Conservation (phyloP, 176 grass and related monocot genomes). For the Raddia distichophylla region DNA sequence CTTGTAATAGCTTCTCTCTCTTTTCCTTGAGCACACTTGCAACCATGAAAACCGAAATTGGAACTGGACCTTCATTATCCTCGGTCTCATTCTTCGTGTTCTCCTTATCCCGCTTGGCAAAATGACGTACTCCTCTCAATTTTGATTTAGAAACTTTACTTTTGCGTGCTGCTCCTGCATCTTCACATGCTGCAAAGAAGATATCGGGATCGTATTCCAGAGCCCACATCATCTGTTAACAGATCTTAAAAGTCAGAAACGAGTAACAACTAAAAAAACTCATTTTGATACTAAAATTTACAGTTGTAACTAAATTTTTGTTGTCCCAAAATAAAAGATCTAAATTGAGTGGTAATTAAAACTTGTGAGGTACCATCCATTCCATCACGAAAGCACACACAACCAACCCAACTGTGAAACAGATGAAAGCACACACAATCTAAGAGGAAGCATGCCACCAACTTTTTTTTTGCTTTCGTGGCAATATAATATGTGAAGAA, state of each 20-base stretch:
- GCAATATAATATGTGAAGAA: background rate
- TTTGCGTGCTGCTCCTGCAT: constrained; percentile 63
- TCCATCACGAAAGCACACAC: constrained; percentile 1
- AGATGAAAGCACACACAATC: background rate
- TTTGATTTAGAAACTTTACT: constrained; percentile 77
- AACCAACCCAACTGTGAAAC: background rate
- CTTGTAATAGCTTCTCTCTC: constrained; percentile 80
- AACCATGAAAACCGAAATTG: constrained; percentile 99
- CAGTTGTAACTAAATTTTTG: constrained; percentile 1
- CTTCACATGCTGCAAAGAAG: constrained; percentile 81
- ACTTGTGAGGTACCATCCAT: background rate
- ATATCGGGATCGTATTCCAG: constrained; percentile 95
- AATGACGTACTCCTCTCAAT: constrained; percentile 79
- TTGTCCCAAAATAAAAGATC: background rate
- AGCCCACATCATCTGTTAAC: constrained; percentile 98
- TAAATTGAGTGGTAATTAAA: constrained; percentile 4
- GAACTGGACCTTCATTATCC: constrained; percentile 72
- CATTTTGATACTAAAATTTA: constrained; percentile 12
- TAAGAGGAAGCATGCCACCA: constrained; percentile 3
- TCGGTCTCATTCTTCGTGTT: constrained; percentile 65
- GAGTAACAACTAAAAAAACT: constrained; percentile 23
- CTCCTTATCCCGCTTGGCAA: constrained; percentile 86
- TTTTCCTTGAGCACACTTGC: constrained; percentile 99
- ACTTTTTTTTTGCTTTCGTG: background rate
- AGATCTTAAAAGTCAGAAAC: constrained; percentile 35